A percentile compares a stretch with the other conserved stretches of the same genome.
These are phyloP conservation scores for Aechmea fasciata DNA, from an alignment of 176 grass and related monocot genomes.

Conservation along the genomic window DNA sequence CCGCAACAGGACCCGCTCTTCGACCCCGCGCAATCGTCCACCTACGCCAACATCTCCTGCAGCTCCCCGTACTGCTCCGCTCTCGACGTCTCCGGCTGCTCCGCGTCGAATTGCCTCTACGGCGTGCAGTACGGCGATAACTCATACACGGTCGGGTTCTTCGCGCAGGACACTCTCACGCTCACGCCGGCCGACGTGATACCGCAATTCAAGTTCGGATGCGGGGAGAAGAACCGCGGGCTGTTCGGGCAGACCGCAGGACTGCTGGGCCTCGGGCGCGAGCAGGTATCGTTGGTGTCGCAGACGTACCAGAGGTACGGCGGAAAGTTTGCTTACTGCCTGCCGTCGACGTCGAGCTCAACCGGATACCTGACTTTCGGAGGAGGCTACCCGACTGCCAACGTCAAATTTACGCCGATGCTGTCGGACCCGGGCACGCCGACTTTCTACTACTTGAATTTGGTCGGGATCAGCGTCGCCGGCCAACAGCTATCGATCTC, in stretches of 20 bases:
- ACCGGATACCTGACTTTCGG: conserved; percentile 66
- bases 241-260: conserved; percentile 54
- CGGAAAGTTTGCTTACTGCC: conserved; percentile 67
- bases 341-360: conserved; percentile 30
- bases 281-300: conserved; percentile 37
- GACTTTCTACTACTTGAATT: conserved; percentile 66
- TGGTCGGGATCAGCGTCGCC: conserved; percentile 44
- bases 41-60: conserved; percentile 80
- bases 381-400: background rate
- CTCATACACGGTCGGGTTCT: conserved; percentile 66
- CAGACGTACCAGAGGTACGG: conserved; percentile 42
- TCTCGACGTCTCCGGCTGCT: conserved; percentile 26
- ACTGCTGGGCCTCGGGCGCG: conserved; percentile 64
- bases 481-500: conserved; percentile 26
- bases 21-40: conserved; percentile 37
- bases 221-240: conserved; percentile 60
- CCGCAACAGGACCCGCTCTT: conserved; percentile 44
- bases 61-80: conserved; percentile 42
- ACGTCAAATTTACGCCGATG: conserved; percentile 54
- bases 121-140: conserved; percentile 53
- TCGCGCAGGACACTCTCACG: conserved; percentile 49
- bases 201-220: conserved; percentile 47
- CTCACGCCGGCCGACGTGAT: conserved; percentile 21
- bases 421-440: conserved; percentile 18
- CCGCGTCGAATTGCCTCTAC: conserved; percentile 38